phyloP scores from a whole-genome alignment of 2,329 filamentous ascomycete species.

The Talaromyces pinophilus region DNA sequence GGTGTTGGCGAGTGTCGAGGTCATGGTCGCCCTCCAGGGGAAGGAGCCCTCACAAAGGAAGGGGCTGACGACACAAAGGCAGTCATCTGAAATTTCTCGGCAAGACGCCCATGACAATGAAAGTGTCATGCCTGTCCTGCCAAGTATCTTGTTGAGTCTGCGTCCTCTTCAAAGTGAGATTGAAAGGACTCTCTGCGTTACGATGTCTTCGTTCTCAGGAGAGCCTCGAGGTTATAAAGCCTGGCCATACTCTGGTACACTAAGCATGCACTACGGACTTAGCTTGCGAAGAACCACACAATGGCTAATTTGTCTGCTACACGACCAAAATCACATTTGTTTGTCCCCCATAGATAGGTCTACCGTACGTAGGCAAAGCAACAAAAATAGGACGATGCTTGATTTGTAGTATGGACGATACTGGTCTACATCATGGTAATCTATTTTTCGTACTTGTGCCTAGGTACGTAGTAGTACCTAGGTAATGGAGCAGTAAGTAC shows the following conservation, averaged over 20 bases:
- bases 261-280: constrained; percentile 17
- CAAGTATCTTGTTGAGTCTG: background rate
- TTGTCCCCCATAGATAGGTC: background rate
- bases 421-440: background rate
- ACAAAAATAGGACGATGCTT: background rate
- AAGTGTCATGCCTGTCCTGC: background rate
- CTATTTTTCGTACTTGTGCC: background rate
- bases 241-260: constrained; percentile 15
- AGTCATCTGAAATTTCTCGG: background rate
- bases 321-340: background rate
- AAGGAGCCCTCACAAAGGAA: background rate
- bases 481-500: background rate
- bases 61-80: background rate
- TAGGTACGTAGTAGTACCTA: no score
- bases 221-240: constrained; percentile 4
- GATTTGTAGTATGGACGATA: background rate
- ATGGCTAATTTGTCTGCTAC: background rate
- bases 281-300: constrained; percentile 7
- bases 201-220: background rate
- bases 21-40: background rate
- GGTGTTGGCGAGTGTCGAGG: background rate
- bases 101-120: background rate
- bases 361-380: no score
- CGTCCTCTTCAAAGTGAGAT: background rate
- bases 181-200: background rate